phyloP scores from a whole-genome alignment of 305 asterid species.

The Fraxinus angustifolia region DNA sequence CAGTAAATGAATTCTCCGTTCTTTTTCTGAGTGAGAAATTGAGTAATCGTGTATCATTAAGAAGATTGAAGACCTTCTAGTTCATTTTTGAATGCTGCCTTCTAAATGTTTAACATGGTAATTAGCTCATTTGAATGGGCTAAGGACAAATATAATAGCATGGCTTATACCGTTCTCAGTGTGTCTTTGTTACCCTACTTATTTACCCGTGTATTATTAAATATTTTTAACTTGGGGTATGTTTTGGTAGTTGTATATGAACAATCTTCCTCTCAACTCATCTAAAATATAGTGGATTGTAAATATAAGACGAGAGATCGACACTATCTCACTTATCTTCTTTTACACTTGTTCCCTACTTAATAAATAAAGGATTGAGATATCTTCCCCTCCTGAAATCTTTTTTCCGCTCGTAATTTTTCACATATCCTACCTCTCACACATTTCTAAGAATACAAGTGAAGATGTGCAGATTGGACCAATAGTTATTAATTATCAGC shows the following conservation, averaged over 20 bases:
- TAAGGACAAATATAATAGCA: neutral
- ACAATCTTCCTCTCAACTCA: neutral
- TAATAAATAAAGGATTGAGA: neutral
- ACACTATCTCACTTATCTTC: neutral
- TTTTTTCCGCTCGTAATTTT: neutral
- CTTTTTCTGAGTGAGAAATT: neutral
- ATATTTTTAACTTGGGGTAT: neutral
- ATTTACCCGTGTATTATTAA: neutral
- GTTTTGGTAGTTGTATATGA: neutral
- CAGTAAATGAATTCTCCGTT: neutral
- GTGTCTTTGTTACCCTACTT: neutral
- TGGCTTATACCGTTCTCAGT: neutral
- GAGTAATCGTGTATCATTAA: neutral
- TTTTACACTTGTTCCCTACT: neutral
- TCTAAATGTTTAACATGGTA: slow-evolving; percentile 1
- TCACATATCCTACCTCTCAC: neutral
- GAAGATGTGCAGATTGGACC: neutral
- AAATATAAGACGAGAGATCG: neutral
- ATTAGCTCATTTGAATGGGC: neutral
- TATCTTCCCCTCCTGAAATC: neutral
- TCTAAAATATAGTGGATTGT: neutral
- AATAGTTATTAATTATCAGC: neutral
- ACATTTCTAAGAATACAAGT: neutral
- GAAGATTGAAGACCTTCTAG: neutral
- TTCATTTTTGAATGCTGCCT: neutral